phyloP scores from a whole-genome alignment of 306 rosid genomes.

The Adenanthera pavonina region DNA sequence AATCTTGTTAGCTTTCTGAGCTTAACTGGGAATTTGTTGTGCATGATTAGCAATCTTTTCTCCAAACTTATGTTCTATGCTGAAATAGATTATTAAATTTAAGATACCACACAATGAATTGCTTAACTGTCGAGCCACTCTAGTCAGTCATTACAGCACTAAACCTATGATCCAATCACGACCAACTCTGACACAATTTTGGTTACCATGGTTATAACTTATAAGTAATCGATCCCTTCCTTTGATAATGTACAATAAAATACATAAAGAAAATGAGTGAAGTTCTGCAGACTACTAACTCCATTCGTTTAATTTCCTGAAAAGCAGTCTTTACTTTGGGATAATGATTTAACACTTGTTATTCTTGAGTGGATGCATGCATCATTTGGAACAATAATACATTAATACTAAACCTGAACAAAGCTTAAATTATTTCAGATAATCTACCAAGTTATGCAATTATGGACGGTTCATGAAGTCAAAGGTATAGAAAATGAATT shows the following conservation, averaged over 20 bases:
- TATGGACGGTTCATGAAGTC: background rate
- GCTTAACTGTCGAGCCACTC: background rate
- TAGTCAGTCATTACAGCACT: no score
- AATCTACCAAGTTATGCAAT: background rate
- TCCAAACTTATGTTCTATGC: background rate
- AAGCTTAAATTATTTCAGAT: background rate
- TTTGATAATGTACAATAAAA: no score
- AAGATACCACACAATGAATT: background rate
- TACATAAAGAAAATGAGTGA: background rate
- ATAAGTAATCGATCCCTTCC: background rate
- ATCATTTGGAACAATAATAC: background rate
- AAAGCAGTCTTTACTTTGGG: no score
- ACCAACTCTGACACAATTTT: background rate
- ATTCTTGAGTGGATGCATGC: background rate
- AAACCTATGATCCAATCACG: background rate
- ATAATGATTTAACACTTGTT: no score
- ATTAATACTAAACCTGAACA: background rate
- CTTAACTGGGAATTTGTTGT: background rate
- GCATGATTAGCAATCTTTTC: background rate
- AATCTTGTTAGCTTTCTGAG: background rate
- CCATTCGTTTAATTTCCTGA: no score
- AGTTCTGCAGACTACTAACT: background rate
- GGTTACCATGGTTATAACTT: background rate
- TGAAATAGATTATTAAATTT: background rate
- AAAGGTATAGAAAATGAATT: constrained; percentile 19